phyloP scores from a whole-genome alignment of 306 rosid genomes.

The Cicer chorassanicum region DNA sequence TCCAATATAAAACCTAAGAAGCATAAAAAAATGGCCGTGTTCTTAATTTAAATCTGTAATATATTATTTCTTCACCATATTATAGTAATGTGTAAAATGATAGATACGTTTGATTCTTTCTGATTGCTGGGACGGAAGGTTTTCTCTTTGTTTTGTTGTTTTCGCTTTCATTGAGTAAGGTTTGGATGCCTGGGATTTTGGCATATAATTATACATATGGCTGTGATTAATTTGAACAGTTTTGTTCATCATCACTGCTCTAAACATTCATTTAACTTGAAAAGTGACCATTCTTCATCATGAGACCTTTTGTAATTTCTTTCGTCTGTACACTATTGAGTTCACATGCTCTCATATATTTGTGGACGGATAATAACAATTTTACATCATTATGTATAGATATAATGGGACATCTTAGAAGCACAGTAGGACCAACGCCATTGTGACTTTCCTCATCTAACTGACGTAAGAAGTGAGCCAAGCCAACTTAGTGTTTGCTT shows the following conservation, averaged over 20 bases:
- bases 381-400: conserved; percentile 4
- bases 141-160: not conserved
- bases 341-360: not conserved
- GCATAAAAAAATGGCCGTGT: not conserved
- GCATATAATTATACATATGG: not conserved
- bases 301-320: not conserved
- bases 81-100: conserved; percentile 10
- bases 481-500: not conserved
- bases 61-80: conserved; percentile 8
- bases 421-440: not conserved
- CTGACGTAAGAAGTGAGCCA: conserved; percentile 18
- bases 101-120: conserved; percentile 34
- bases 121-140: conserved; percentile 18
- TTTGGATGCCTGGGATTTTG: conserved; percentile 16
- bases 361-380: conserved; percentile 20
- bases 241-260: conserved; percentile 8
- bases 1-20: too few relatives aligned
- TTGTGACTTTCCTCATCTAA: conserved; percentile 17
- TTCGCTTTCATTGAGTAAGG: not conserved
- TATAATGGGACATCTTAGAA: not conserved
- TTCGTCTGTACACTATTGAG: conserved; percentile 8
- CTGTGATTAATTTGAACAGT: conserved; percentile 1
- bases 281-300: conserved; percentile 1
- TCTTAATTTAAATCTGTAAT: conserved; percentile 26
- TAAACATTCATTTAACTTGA: not conserved